Evolutionary conservation across 345 rosid genomes (phyloP).

Genomic region (Fremontodendron californicum): DNA sequence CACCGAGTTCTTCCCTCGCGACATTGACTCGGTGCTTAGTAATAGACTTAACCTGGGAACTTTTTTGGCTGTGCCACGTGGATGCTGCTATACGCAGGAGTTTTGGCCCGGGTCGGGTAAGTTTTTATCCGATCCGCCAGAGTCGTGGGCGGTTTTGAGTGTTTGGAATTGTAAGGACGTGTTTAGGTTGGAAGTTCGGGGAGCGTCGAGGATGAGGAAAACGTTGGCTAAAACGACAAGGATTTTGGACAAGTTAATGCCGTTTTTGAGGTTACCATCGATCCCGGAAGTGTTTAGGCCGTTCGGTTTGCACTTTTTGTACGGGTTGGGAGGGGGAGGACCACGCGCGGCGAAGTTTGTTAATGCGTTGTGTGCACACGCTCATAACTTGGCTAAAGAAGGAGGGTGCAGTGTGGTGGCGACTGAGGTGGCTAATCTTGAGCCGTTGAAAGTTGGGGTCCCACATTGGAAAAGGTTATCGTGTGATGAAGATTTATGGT

Average conservation of each 20-base stretch:
- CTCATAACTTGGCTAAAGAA: conserved; percentile 75
- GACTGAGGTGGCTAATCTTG: conserved; percentile 66
- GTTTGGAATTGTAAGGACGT: conserved; percentile 85
- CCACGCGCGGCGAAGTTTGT: conserved; percentile 57
- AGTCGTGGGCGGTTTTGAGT: conserved; percentile 81
- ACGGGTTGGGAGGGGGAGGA: conserved; percentile 90
- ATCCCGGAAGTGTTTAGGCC: conserved; percentile 78
- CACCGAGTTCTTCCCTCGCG: conserved; percentile 93
- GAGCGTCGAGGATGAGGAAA: conserved; percentile 52
- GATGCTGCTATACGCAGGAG: conserved; percentile 4
- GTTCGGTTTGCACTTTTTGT: conserved; percentile 72
- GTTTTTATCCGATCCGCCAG: conserved; percentile 65
- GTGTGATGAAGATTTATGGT: conserved; percentile 80
- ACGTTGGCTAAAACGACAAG: conserved; percentile 60
- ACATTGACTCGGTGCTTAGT: conserved; percentile 73
- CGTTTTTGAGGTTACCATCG: conserved; percentile 73
- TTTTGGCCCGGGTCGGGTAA: conserved; percentile 58
- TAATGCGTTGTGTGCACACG: conserved; percentile 67
- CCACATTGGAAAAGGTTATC: conserved; percentile 85
- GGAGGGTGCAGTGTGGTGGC: conserved; percentile 71
- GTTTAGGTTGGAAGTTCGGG: conserved; percentile 66
- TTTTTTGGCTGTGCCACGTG: conserved; percentile 70
- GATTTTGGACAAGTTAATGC: conserved; percentile 58
- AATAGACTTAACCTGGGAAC: conserved; percentile 78
- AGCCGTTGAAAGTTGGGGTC: conserved; percentile 66